Evolutionary conservation across 129 eudicot genomes (phyloP).

Genomic region (Flaveria sonorensis): DNA sequence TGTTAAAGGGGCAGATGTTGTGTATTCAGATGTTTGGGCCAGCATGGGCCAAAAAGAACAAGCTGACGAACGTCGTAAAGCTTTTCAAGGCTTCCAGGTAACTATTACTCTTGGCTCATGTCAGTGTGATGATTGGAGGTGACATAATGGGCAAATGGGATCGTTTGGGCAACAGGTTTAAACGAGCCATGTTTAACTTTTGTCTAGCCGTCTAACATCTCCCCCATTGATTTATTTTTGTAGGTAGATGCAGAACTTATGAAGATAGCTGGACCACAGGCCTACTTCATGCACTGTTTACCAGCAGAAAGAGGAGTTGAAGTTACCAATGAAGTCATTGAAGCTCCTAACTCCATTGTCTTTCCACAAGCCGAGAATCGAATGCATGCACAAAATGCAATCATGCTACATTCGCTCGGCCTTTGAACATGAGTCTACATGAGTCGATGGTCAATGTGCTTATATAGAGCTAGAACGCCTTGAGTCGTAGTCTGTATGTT

Average conservation of each 20-base stretch:
- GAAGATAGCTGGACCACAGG: constrained; percentile 86
- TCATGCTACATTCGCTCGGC: constrained; percentile 90
- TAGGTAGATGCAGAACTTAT: constrained; percentile 90
- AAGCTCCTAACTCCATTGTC: constrained; percentile 83
- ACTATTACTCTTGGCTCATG: neutral
- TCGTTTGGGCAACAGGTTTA: too few species aligned
- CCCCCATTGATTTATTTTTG: neutral
- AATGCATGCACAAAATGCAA: constrained; percentile 97
- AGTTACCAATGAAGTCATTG: constrained; percentile 76
- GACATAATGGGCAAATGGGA: neutral
- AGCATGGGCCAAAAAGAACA: constrained; percentile 99
- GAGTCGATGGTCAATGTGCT: neutral
- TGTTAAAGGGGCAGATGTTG: constrained; percentile 95
- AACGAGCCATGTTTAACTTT: too few species aligned
- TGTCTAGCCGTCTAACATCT: neutral
- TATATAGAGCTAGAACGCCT: constrained; percentile 17
- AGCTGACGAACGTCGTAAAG: constrained; percentile 84
- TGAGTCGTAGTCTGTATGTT: constrained; percentile 19
- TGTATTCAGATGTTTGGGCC: constrained; percentile 98
- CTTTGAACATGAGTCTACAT: constrained; percentile 16
- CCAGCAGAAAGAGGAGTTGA: constrained; percentile 98
- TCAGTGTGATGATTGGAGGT: neutral
- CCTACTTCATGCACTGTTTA: constrained; percentile 92
- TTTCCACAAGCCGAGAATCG: constrained; percentile 97
- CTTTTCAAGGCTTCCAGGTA: constrained; percentile 89